Conservation (phyloP, 2,329 filamentous ascomycete genomes). For the Nemania bipapillata region DNA sequence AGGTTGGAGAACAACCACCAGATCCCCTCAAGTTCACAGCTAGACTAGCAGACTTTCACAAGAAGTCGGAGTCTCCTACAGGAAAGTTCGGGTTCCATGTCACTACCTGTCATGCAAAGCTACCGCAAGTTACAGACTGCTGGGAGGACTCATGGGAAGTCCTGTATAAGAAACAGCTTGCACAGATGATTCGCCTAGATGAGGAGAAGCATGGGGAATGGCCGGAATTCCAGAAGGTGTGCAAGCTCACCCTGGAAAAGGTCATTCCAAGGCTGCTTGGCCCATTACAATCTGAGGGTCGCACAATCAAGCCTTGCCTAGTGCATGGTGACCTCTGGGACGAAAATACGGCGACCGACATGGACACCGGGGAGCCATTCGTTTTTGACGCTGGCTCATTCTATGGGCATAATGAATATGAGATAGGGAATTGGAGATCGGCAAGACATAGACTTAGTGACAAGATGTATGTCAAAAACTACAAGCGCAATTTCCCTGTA, state of each 20-base stretch:
- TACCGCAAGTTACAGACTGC: slow-evolving; percentile 34
- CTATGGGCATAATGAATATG: slow-evolving; percentile 13
- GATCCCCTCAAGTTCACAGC: slow-evolving; percentile 35
- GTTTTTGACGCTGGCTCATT: neutral
- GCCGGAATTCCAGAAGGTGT: neutral
- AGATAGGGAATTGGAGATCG: slow-evolving; percentile 39
- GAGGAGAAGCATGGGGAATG: neutral
- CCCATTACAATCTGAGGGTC: neutral
- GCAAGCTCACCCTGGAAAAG: neutral
- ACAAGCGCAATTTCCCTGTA: neutral
- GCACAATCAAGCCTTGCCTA: neutral
- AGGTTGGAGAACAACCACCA: slow-evolving; percentile 39
- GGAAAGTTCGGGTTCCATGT: slow-evolving; percentile 49
- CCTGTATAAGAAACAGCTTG: slow-evolving; percentile 40
- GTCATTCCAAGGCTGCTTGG: neutral
- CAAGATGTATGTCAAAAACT: neutral
- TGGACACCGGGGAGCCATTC: neutral
- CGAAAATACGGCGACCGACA: neutral
- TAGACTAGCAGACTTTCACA: slow-evolving; percentile 45
- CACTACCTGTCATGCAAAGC: slow-evolving; percentile 37
- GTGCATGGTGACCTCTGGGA: neutral
- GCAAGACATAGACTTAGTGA: neutral
- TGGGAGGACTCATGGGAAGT: slow-evolving; percentile 42
- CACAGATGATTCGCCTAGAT: neutral
- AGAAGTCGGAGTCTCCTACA: slow-evolving; percentile 29